A percentile compares a stretch with the other conserved stretches of the same genome.
Evolutionary conservation across 768 basidiomycete genomes (phyloP).

Genomic region (Trametes cubensis): DNA sequence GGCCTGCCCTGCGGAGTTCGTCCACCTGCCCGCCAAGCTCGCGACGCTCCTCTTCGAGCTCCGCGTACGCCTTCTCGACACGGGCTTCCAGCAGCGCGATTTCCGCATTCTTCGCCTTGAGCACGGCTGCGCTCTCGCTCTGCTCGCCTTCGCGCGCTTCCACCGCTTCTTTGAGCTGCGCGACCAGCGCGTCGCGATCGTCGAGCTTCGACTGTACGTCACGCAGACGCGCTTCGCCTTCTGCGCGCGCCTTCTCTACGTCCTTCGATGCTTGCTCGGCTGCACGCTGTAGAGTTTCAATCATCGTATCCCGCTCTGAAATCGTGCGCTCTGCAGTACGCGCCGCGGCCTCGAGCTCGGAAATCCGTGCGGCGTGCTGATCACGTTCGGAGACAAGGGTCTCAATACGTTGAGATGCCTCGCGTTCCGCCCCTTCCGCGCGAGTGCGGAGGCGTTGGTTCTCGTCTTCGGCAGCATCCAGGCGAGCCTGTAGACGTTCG

Average conservation of each 20-base stretch:
- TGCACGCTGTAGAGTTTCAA: conserved; percentile 51
- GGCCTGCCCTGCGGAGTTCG: conserved; percentile 84
- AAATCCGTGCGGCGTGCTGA: conserved; percentile 41
- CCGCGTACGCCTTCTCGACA: conserved; percentile 46
- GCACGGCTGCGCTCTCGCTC: conserved; percentile 50
- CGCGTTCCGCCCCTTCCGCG: conserved; percentile 25
- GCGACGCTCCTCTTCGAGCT: conserved; percentile 58
- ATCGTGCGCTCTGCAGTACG: conserved; percentile 46
- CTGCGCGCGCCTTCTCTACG: conserved; percentile 50
- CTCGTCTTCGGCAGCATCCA: conserved; percentile 72
- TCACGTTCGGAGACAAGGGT: conserved; percentile 49
- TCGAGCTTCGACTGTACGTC: conserved; percentile 50
- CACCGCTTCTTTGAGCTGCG: conserved; percentile 55
- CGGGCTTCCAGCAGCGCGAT: conserved; percentile 56
- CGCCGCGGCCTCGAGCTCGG: conserved; percentile 47
- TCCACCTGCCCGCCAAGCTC: conserved; percentile 79
- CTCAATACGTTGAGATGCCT: conserved; percentile 25
- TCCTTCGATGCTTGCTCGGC: conserved; percentile 41
- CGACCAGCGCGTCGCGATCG: conserved; percentile 46
- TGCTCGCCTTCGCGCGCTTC: conserved; percentile 53
- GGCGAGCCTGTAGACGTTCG: conserved; percentile 46
- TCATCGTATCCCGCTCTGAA: conserved; percentile 46
- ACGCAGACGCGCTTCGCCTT: conserved; percentile 45
- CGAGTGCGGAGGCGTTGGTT: conserved; percentile 56
- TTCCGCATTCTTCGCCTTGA: conserved; percentile 63